Evolutionary conservation across 116 monocot genomes (phyloP).

Genomic region (Thalassia testudinum): DNA sequence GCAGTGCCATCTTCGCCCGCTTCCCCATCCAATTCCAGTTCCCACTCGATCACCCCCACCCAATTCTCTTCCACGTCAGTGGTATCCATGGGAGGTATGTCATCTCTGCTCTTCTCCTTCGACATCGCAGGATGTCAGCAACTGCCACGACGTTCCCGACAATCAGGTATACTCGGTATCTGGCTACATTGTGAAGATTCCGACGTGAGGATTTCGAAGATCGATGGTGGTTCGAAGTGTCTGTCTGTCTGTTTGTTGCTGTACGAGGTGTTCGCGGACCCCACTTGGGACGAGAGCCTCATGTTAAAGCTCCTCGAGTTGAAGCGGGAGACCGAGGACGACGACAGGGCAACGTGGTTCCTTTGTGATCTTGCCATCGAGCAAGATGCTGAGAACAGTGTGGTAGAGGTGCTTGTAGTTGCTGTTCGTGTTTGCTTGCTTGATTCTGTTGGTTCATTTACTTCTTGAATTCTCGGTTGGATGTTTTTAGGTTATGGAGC

Average conservation of each 20-base stretch:
- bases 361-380: slow-evolving; percentile 44
- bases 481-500: slow-evolving; percentile 49
- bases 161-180: slow-evolving; percentile 39
- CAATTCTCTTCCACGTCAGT: no score
- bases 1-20: slow-evolving; percentile 34
- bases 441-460: no score
- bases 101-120: no score
- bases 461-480: no score
- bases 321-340: slow-evolving; percentile 40
- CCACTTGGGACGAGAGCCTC: slow-evolving; percentile 53
- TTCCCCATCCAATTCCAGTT: slow-evolving; percentile 53
- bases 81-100: no score
- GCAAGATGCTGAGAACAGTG: slow-evolving; percentile 34
- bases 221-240: not conserved
- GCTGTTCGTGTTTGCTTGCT: no score
- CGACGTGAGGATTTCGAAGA: no score
- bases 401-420: no score
- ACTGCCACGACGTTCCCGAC: slow-evolving; percentile 41
- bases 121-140: slow-evolving; percentile 69
- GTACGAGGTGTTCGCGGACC: slow-evolving; percentile 53
- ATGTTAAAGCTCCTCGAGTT: slow-evolving; percentile 52
- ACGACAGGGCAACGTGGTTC: slow-evolving; percentile 51
- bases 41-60: not conserved
- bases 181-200: not conserved
- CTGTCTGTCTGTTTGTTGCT: not conserved